Evolutionary conservation across 1,284 basidiomycete genomes (phyloP), one percentile per base, ranked within the genome.

Genomic region (Termitomyces sp.): DNA sequence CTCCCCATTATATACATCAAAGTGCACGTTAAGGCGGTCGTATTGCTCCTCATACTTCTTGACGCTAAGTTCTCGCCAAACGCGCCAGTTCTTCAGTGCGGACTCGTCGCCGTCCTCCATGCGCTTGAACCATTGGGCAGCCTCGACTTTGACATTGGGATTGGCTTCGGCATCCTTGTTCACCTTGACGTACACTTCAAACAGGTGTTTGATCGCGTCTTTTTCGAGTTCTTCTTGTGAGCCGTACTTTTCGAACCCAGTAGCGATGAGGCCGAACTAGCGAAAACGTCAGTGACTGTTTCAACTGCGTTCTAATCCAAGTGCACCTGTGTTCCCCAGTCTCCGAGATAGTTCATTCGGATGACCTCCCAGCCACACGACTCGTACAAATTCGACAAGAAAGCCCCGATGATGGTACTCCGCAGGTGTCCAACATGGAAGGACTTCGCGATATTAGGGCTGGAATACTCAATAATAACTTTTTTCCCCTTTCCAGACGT

Each of bases 371-470:
- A 99, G 13, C 96, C 95, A 63, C 87, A 91, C 5, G 93, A 83
- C 67, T 89, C 88, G 76, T 98, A 96, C 50, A 99, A 66, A 72
- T 98, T 99, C 34, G 83, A 77, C 47, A 98, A 72, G 75, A 97
- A 97, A 0, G 93, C 89, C 35, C 97, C 97, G 65, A 99, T 97
- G 70, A 99, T 99, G 19, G 97, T 99, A 58, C 91, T 94, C 50
- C 97, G 83, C 57, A 99, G 74, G 70, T 99, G 96, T 14, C 97
- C 97, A 52, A 97, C 95, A 66, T 99, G 96, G 83, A 99, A 99
- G 5, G 91, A 91, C 70, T 99, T 99, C 35, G 97, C 96, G 65
- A 99, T 98, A 70, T 99, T 99, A 16, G 96, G 95, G 4, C 91
- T 93, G 0, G 93, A 97, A 71, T 95, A 99, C 69, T 99, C 89